A percentile compares a stretch with the other conserved stretches of the same genome.
phyloP scores from a whole-genome alignment of 257 asterid genomes.

The Nicotiana undulata region DNA sequence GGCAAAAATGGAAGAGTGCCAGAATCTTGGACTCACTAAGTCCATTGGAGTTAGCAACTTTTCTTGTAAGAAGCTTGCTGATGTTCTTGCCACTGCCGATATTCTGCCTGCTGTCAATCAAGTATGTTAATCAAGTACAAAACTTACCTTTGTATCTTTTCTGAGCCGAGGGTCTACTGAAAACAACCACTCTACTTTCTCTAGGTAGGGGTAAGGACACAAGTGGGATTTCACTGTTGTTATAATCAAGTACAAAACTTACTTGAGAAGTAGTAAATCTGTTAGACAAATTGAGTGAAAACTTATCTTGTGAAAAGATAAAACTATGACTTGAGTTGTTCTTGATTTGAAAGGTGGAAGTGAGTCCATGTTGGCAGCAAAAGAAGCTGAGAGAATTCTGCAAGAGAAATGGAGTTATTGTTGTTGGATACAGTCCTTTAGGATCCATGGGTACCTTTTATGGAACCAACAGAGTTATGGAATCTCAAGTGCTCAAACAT shows the following conservation, averaged over 20 bases:
- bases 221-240: no score
- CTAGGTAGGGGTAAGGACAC: no score
- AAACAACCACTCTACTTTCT: no score
- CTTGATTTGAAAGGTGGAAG: constrained; percentile 48
- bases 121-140: constrained; percentile 15
- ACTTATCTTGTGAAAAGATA: not conserved
- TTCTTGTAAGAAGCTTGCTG: constrained; percentile 28
- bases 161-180: no score
- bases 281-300: not conserved
- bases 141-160: not conserved
- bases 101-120: constrained; percentile 65
- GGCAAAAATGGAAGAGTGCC: constrained; percentile 54
- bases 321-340: not conserved
- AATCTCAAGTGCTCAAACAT: constrained; percentile 37
- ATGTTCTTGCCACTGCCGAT: constrained; percentile 22
- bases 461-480: constrained; percentile 52
- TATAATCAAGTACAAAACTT: not conserved
- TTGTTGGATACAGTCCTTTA: constrained; percentile 47
- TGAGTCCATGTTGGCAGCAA: constrained; percentile 76
- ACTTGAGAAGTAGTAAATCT: not conserved
- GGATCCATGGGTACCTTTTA: constrained; percentile 53
- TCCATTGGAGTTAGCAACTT: constrained; percentile 57
- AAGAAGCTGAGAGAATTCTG: constrained; percentile 56
- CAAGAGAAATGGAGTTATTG: constrained; percentile 35
- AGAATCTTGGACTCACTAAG: constrained; percentile 35